These are phyloP conservation scores for Aspergillus calidoustus DNA, from an alignment of 2,329 filamentous ascomycete genomes.

Conservation along the genomic window DNA sequence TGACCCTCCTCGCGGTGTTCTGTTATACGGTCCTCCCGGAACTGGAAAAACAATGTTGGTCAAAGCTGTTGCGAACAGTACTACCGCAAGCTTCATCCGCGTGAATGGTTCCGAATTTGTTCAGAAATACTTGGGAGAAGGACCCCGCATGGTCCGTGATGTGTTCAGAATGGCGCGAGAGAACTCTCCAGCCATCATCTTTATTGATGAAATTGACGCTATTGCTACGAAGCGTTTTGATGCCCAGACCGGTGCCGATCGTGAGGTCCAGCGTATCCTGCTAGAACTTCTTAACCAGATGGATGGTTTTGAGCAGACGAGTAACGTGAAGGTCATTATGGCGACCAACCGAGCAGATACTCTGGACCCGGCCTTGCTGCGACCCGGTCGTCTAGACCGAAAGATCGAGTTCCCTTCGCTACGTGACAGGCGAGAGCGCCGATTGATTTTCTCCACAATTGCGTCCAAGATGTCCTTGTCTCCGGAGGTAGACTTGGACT, in stretches of 20 bases:
- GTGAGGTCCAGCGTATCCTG: conserved; percentile 97
- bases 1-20: conserved; percentile 92
- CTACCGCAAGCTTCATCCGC: conserved; percentile 96
- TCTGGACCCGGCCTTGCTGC: conserved; percentile 89
- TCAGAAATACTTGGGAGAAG: conserved; percentile 97
- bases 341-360: conserved; percentile 98
- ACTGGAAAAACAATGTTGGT: conserved; percentile 97
- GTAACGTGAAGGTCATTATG: conserved; percentile 99
- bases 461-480: conserved; percentile 96
- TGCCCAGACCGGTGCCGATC: conserved; percentile 94
- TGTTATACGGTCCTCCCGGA: conserved; percentile 94
- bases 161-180: conserved; percentile 99
- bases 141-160: conserved; percentile 97
- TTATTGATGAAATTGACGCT: conserved; percentile 99
- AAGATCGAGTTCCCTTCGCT: conserved; percentile 99
- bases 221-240: conserved; percentile 99
- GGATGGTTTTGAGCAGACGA: conserved; percentile 98
- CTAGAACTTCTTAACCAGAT: conserved; percentile 98
- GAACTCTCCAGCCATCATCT: conserved; percentile 98
- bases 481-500: conserved; percentile 95
- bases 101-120: conserved; percentile 98
- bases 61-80: conserved; percentile 98
- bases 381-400: conserved; percentile 91
- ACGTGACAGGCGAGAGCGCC: conserved; percentile 88
- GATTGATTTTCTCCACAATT: conserved; percentile 97